Evolutionary conservation across 441 rosid species (phyloP).

Genomic region (Melastoma candidum): DNA sequence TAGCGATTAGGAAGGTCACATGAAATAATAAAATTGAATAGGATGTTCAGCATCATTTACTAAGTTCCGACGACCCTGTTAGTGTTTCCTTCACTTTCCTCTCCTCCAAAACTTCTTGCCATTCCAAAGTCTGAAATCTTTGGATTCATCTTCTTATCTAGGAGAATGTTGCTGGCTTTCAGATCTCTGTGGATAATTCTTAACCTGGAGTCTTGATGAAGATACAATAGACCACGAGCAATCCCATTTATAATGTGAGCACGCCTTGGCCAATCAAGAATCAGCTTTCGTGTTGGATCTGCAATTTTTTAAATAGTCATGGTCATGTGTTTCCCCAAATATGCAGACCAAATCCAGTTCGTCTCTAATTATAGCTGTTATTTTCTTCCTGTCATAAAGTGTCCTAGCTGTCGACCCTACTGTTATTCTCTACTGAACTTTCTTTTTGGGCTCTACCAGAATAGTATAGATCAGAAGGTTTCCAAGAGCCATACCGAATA

Average conservation of each 20-base stretch:
- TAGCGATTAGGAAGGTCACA: too few relatives aligned
- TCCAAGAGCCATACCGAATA: slow-evolving; percentile 18
- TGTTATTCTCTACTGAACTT: too few relatives aligned
- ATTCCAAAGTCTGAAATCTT: slow-evolving; percentile 45
- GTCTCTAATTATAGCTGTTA: too few relatives aligned
- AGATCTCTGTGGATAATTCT: slow-evolving; percentile 32
- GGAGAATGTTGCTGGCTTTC: slow-evolving; percentile 26
- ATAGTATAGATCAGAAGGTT: not conserved
- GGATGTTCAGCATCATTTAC: slow-evolving; percentile 11
- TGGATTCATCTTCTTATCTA: slow-evolving; percentile 31
- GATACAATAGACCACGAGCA: slow-evolving; percentile 31
- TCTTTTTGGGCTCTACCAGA: too few relatives aligned
- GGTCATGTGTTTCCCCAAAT: not conserved
- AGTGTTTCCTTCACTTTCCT: slow-evolving; percentile 23
- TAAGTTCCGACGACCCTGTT: slow-evolving; percentile 27
- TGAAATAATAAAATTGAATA: too few relatives aligned
- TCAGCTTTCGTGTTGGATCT: slow-evolving; percentile 11
- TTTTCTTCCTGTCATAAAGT: too few relatives aligned
- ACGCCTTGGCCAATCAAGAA: slow-evolving; percentile 24
- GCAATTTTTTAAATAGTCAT: not conserved
- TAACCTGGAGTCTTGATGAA: slow-evolving; percentile 29
- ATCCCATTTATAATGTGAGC: slow-evolving; percentile 23
- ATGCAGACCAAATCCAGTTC: too few relatives aligned
- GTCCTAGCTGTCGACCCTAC: too few relatives aligned
- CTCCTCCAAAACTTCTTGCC: slow-evolving; percentile 28